Percentiles rank a stretch among this genome's conserved stretches.
phyloP scores from a whole-genome alignment of 2,329 filamentous ascomycete genomes.

The Ceratocystis papillata region DNA sequence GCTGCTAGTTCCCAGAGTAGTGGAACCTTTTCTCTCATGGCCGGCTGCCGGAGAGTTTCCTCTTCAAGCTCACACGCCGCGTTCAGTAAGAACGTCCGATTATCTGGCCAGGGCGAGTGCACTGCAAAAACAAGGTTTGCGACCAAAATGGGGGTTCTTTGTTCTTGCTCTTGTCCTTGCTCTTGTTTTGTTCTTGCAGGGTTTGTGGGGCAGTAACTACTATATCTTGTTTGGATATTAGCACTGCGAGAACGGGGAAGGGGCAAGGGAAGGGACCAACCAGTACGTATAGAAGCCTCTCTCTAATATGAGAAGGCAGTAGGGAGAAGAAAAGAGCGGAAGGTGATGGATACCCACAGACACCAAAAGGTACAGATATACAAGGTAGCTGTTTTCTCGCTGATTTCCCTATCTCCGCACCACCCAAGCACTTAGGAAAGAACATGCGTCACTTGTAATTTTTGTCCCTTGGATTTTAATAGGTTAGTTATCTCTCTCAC shows the following conservation, averaged over 20 bases:
- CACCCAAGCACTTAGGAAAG: too few relatives aligned
- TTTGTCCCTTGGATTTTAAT: too few relatives aligned
- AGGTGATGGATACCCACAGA: background rate
- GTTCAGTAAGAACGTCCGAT: background rate
- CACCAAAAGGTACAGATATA: background rate
- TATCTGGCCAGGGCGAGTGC: background rate
- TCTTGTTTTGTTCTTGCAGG: too few relatives aligned
- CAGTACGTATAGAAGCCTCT: background rate
- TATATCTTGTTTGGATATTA: too few relatives aligned
- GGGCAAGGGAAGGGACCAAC: background rate
- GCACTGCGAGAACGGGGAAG: background rate
- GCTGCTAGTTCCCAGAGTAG: constrained; percentile 1
- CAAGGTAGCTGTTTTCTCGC: too few relatives aligned
- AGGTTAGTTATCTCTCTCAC: too few relatives aligned
- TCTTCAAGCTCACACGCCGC: background rate
- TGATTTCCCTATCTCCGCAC: too few relatives aligned
- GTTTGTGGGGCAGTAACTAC: too few relatives aligned
- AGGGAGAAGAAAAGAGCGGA: background rate
- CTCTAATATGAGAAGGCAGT: background rate
- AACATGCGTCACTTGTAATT: too few relatives aligned
- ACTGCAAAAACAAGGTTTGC: too few relatives aligned
- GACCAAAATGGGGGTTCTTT: background rate
- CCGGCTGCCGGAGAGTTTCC: background rate
- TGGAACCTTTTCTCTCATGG: background rate
- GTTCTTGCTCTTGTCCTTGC: background rate